A percentile compares a stretch with the other conserved stretches of the same genome.
Evolutionary conservation across 495 filamentous ascomycete genomes (phyloP).

Genomic region (Saxophila tyrrhenica): DNA sequence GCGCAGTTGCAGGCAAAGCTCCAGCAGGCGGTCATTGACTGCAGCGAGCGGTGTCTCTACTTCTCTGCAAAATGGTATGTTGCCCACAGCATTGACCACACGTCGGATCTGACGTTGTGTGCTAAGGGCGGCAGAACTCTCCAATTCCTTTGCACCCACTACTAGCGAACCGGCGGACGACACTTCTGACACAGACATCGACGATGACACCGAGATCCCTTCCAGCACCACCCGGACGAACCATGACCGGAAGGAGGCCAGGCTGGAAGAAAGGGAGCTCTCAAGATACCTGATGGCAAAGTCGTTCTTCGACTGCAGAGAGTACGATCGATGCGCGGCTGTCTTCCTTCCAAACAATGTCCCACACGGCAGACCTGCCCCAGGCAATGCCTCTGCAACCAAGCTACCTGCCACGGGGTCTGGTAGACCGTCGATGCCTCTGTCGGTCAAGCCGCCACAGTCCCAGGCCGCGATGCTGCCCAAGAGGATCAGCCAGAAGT

Average conservation of each 20-base stretch:
- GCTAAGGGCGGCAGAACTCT: constrained; percentile 83
- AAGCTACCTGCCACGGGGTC: constrained; percentile 12
- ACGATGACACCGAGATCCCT: constrained; percentile 38
- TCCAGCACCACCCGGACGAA: constrained; percentile 16
- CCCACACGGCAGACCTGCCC: constrained; percentile 43
- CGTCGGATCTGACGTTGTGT: constrained; percentile 10
- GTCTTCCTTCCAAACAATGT: constrained; percentile 66
- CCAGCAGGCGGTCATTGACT: constrained; percentile 75
- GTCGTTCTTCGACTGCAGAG: constrained; percentile 88
- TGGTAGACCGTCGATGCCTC: neutral
- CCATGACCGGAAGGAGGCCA: constrained; percentile 56
- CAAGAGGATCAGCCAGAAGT: constrained; percentile 64
- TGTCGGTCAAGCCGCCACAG: constrained; percentile 38
- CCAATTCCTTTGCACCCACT: constrained; percentile 56
- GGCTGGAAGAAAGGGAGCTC: constrained; percentile 68
- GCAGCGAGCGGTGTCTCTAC: constrained; percentile 90
- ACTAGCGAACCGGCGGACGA: constrained; percentile 32
- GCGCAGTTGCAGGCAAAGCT: constrained; percentile 49
- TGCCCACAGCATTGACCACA: neutral
- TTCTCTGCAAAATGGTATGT: constrained; percentile 91
- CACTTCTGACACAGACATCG: constrained; percentile 36
- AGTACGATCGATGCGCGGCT: constrained; percentile 87
- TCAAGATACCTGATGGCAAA: constrained; percentile 82
- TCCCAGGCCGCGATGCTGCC: constrained; percentile 32
- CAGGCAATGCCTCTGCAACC: constrained; percentile 8